Base-by-base conservation (phyloP, 371 early-diverging fungal genomes). In the Furculomyces boomerangus region DNA sequence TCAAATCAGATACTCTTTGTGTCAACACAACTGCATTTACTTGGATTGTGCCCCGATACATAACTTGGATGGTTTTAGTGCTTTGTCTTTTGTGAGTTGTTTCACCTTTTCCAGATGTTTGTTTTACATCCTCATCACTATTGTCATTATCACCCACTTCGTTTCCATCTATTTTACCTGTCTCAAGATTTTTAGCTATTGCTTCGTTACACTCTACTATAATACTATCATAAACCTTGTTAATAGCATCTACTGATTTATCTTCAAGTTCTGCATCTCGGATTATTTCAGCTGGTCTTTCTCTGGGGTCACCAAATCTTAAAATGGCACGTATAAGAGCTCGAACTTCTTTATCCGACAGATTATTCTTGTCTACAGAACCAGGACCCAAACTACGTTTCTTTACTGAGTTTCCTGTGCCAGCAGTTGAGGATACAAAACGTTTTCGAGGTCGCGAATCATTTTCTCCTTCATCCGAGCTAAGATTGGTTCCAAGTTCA, bases 321-420 rank as follows among this genome's bases (percentile, higher is more conserved):
- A 84, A 69, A 28, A 94, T 60, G 0, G 81, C 79, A 31, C 85
- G 81, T 39, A 80, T 71, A 49, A 97, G 70, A 10, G 86, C 78
- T 1, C 89, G 75, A 22, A 88, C 61, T 43, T 93, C 91, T 60
- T 86, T 86, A 37, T 84, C 83, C 2, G 74, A 68, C 25, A 93
- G 57, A 0, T 68, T 57, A 18, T 40, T 49, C 8, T 50, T 31
- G 27, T 48, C 50, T 1, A 49, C 56, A 18, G 7, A 8, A 25
- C 22, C 51, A 24, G 32, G 29, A 25, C 22, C 18, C 18, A 10
- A 26, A 49, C 22, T 10, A 28, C 16, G 5, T 49, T 45, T 56
- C 49, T n/a, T 60, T 56, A 37, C n/a, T n/a, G n/a, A n/a, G n/a
- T n/a, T n/a, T n/a, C 59, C 53, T 53, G 65, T 55, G 32, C 43